These are phyloP conservation scores for Cicer bijugum DNA, from an alignment of 306 rosid species.

Conservation along the genomic window DNA sequence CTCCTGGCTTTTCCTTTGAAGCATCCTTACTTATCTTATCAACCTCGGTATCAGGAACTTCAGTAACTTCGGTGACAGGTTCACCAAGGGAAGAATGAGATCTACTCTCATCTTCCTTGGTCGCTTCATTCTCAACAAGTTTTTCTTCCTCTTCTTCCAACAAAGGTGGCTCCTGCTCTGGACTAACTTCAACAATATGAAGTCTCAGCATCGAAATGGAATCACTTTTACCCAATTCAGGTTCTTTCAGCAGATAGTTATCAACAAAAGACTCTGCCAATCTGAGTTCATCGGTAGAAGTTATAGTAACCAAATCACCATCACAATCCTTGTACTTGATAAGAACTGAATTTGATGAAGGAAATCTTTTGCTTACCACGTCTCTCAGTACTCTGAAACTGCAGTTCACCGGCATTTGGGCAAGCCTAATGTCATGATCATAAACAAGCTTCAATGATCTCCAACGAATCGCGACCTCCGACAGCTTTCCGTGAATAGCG, in stretches of 20 bases:
- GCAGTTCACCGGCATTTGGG: slow-evolving; percentile 74
- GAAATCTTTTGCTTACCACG: slow-evolving; percentile 77
- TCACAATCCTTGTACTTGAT: slow-evolving; percentile 86
- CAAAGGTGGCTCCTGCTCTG: slow-evolving; percentile 91
- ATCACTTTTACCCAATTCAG: slow-evolving; percentile 60
- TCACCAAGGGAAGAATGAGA: slow-evolving; percentile 72
- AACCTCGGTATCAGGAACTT: slow-evolving; percentile 58
- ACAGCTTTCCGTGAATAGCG: slow-evolving; percentile 41
- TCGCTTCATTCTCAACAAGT: slow-evolving; percentile 61
- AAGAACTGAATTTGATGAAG: slow-evolving; percentile 83
- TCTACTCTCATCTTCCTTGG: slow-evolving; percentile 75
- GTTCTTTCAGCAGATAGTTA: slow-evolving; percentile 56
- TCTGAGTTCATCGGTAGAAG: slow-evolving; percentile 82
- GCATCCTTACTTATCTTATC: slow-evolving; percentile 66
- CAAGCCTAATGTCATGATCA: slow-evolving; percentile 93
- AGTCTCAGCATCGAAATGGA: slow-evolving; percentile 76
- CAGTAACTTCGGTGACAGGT: slow-evolving; percentile 60
- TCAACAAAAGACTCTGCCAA: slow-evolving; percentile 83
- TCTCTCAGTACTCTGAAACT: slow-evolving; percentile 67
- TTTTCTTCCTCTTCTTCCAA: slow-evolving; percentile 94
- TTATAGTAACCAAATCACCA: slow-evolving; percentile 95
- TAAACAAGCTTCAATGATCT: slow-evolving; percentile 68
- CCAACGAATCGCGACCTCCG: slow-evolving; percentile 54
- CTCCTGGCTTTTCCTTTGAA: slow-evolving; percentile 62
- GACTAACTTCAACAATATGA: slow-evolving; percentile 87